Evolutionary conservation across 768 basidiomycete species (phyloP), one percentile per base, ranked within the genome.

Genomic region (Boletus bicolor): DNA sequence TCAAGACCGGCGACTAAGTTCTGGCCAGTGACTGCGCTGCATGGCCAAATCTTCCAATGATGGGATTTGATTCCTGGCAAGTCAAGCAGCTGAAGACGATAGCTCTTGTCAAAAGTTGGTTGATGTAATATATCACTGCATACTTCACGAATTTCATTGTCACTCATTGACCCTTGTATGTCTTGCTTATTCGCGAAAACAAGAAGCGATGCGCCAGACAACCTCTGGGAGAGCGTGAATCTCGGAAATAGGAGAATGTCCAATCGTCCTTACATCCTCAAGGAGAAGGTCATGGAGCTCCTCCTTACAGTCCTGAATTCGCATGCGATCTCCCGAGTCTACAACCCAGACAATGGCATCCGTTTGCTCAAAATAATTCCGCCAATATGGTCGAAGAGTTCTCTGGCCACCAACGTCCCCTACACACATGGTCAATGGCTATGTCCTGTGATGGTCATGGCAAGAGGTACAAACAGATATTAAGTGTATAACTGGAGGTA

Each of bases 161-260:
- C 82, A 34, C 82, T 81, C 85, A 98, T 84, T 1, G 93, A 89
- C 47, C 93, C 91, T 55, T 82, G 81, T 54, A 98, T 82, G 75
- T 99, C 97, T 69, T 97, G 95, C 73, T 99, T 99, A 75, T 99
- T 99, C 30, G 97, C 97, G 68, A 98, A 91, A 51, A 98, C 86
- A 37, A 98, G 83, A 49, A 98, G 80, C 12, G 93, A 95, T 42
- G 97, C 97, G n/a, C 97, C 96, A 49, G 93, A 86, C 55, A 98
- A 75, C 66, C 97, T 82, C 95, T 98, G 57, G 30, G 19, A 44
- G 10, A 47, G 44, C 55, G 49, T 70, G 60, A 68, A 61, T 62
- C 48, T 57, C 48, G 56, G 57, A 57, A 42, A 56, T 48, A 49
- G 17, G 24, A 28, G 48, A 37, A 39, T 39, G 34, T 51, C 37